Conservation (phyloP, 1,284 basidiomycete species). For the Blastosporella zonata region DNA sequence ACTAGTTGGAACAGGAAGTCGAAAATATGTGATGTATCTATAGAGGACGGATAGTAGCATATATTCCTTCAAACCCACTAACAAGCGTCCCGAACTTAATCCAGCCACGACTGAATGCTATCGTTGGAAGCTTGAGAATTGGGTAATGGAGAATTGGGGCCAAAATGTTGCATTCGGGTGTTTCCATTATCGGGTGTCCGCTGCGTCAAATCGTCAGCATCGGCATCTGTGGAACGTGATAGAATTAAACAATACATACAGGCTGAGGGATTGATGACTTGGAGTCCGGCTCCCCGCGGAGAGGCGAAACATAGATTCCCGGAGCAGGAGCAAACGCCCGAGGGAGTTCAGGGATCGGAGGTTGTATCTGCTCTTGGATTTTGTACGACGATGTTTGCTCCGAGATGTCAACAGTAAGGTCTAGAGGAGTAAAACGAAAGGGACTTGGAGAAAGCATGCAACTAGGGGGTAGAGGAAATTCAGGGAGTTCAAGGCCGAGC, state of each 20-base stretch:
- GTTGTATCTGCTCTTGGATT: constrained; percentile 1
- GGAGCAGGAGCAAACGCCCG: constrained; percentile 39
- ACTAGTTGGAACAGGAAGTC: no score
- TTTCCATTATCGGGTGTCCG: neutral
- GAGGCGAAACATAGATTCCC: constrained; percentile 47
- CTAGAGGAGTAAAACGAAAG: constrained; percentile 15
- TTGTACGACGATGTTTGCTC: constrained; percentile 12
- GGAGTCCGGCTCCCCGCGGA: constrained; percentile 24
- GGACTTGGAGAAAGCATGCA: constrained; percentile 23
- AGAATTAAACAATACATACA: neutral
- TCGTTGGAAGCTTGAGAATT: constrained; percentile 41
- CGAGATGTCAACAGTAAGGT: neutral
- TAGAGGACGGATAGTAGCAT: no score
- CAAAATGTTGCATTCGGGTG: neutral
- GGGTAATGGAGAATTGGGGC: neutral
- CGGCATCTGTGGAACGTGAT: neutral
- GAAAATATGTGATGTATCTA: no score
- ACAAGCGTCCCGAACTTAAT: neutral
- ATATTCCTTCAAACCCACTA: neutral
- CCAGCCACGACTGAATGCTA: constrained; percentile 52
- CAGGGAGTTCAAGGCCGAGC: neutral
- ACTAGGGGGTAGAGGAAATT: constrained; percentile 11
- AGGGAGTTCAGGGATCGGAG: neutral
- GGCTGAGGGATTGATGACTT: neutral
- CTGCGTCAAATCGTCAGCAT: neutral